A percentile compares a stretch with the other conserved stretches of the same genome.
Evolutionary conservation across 2,329 filamentous ascomycete species (phyloP).

Genomic region (Rosellinia necatrix): DNA sequence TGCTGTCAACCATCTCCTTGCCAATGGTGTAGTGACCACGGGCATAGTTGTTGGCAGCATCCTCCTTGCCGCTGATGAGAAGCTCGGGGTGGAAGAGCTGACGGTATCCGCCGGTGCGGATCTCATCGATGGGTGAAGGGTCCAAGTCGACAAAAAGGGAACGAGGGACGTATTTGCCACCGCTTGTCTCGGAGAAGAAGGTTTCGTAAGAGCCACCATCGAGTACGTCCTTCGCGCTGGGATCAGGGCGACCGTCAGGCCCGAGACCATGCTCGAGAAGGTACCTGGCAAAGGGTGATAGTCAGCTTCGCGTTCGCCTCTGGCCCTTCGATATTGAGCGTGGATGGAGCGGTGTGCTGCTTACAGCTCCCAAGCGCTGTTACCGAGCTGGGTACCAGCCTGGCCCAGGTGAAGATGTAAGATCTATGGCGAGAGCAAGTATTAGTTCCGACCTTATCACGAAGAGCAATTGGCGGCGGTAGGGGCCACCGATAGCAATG

Average conservation of each 20-base stretch:
- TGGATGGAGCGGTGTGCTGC: constrained; percentile 43
- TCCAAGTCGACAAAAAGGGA: constrained; percentile 75
- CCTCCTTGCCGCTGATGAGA: constrained; percentile 75
- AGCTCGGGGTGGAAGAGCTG: constrained; percentile 75
- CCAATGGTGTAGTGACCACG: constrained; percentile 77
- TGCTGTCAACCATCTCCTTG: constrained; percentile 75
- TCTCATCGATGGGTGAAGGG: constrained; percentile 75
- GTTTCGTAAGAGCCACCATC: constrained; percentile 71
- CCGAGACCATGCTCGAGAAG: constrained; percentile 74
- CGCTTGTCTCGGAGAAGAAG: constrained; percentile 75
- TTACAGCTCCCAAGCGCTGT: constrained; percentile 78
- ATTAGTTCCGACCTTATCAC: constrained; percentile 22
- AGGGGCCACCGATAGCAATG: no score
- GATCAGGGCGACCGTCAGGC: constrained; percentile 66
- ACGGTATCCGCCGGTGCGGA: constrained; percentile 69
- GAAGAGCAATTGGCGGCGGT: neutral
- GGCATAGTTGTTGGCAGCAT: constrained; percentile 78
- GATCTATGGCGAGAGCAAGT: constrained; percentile 49
- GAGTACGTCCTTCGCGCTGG: constrained; percentile 61
- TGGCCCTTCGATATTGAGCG: neutral
- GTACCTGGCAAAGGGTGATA: constrained; percentile 54
- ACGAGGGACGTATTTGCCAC: constrained; percentile 73
- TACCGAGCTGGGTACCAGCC: constrained; percentile 75
- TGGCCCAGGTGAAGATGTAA: constrained; percentile 69
- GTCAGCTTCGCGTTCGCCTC: constrained; percentile 2